Conservation (phyloP, 768 basidiomycete species). For the Atractiella rhizophila region DNA sequence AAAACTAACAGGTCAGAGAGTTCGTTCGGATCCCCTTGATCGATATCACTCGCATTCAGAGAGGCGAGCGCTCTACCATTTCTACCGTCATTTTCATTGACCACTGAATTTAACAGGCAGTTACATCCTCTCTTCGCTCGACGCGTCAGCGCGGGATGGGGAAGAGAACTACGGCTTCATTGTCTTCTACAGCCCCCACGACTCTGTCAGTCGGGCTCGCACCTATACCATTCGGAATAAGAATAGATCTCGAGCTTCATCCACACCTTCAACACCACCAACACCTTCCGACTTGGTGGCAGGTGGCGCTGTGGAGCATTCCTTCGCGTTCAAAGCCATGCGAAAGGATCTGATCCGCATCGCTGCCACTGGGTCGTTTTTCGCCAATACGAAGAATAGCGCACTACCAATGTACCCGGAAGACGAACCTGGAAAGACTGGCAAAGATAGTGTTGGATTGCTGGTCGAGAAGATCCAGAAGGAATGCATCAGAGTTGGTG, state of each 20-base stretch:
- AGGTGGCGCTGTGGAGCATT: not conserved
- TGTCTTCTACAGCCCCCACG: slow-evolving; percentile 46
- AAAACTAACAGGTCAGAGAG: slow-evolving; percentile 69
- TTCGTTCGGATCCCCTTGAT: slow-evolving; percentile 72
- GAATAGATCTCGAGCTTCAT: not conserved
- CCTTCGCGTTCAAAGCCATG: slow-evolving; percentile 8
- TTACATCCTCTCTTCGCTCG: slow-evolving; percentile 78
- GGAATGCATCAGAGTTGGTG: too few species aligned
- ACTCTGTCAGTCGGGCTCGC: slow-evolving; percentile 47
- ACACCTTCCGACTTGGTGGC: not conserved
- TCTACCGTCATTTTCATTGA: not conserved
- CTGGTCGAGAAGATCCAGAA: too few species aligned
- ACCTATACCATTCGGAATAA: slow-evolving; percentile 69
- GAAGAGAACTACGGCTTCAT: slow-evolving; percentile 69
- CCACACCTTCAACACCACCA: too few species aligned
- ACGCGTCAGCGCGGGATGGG: slow-evolving; percentile 71
- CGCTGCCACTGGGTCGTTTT: too few species aligned
- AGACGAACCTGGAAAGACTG: too few species aligned
- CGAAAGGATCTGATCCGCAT: slow-evolving; percentile 7
- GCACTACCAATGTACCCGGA: too few species aligned
- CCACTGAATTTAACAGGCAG: slow-evolving; percentile 34
- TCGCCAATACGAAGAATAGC: too few species aligned
- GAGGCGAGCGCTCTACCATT: slow-evolving; percentile 43
- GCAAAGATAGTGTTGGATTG: too few species aligned
- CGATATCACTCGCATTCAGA: slow-evolving; percentile 47